A percentile compares a stretch with the other conserved stretches of the same genome.
These are phyloP conservation scores for Rhodotorula toruloides DNA, from an alignment of 768 basidiomycete genomes.

Conservation along the genomic window DNA sequence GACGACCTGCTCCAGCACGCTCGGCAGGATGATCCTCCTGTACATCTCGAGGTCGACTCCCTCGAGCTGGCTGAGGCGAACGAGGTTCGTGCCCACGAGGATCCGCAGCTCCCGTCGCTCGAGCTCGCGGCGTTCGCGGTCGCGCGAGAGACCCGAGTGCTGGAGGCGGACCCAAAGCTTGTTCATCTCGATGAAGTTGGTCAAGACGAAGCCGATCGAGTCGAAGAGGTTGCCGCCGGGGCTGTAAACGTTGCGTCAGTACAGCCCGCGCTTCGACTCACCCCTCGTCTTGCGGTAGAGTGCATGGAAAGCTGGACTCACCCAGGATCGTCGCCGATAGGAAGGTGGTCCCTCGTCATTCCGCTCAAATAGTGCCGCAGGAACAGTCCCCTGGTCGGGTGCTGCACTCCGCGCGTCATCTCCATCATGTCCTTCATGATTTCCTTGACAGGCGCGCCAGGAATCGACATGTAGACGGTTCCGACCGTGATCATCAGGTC, in stretches of 20 bases:
- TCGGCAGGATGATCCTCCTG: slow-evolving; percentile 74
- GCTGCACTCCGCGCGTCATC: slow-evolving; percentile 94
- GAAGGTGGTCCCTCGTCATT: slow-evolving; percentile 92
- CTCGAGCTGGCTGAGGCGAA: slow-evolving; percentile 87
- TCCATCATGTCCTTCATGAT: slow-evolving; percentile 99
- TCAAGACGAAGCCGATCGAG: slow-evolving; percentile 89
- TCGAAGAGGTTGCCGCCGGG: slow-evolving; percentile 86
- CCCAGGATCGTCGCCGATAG: slow-evolving; percentile 78
- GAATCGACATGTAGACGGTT: slow-evolving; percentile 97
- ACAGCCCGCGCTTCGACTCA: not conserved
- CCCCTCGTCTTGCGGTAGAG: not conserved
- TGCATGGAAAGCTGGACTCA: slow-evolving; percentile 46
- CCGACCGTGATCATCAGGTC: slow-evolving; percentile 99
- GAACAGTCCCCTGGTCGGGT: slow-evolving; percentile 94
- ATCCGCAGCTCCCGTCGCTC: slow-evolving; percentile 93
- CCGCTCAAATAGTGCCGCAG: slow-evolving; percentile 93
- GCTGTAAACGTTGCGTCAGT: slow-evolving; percentile 49
- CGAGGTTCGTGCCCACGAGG: slow-evolving; percentile 94
- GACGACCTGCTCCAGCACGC: slow-evolving; percentile 92
- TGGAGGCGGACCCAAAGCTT: slow-evolving; percentile 98
- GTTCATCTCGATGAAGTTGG: slow-evolving; percentile 99
- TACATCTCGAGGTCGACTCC: slow-evolving; percentile 95
- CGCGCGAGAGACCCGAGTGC: slow-evolving; percentile 93
- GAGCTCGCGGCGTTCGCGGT: slow-evolving; percentile 84
- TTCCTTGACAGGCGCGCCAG: slow-evolving; percentile 95